A percentile compares a stretch with the other conserved stretches of the same genome.
Evolutionary conservation across 805 yeast species (phyloP).

Genomic region (Lachancea fermentati): DNA sequence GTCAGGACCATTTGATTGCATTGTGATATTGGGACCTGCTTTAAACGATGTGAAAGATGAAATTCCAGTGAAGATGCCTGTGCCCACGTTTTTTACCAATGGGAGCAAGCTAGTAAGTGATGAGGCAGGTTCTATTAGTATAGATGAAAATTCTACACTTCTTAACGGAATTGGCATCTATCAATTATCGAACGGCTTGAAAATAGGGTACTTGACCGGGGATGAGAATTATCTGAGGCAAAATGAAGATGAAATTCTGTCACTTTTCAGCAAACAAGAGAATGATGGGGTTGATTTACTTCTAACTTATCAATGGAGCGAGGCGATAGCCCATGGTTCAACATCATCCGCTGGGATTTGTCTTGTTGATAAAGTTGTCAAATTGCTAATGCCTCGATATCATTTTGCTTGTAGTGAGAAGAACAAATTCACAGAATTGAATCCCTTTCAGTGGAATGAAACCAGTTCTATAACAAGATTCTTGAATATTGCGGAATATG

Average conservation of each 20-base stretch:
- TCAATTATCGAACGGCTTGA: constrained; percentile 41
- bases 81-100: constrained; percentile 21
- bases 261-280: constrained; percentile 12
- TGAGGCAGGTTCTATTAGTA: constrained; percentile 9
- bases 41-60: constrained; percentile 10
- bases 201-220: constrained; percentile 42
- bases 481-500: constrained; percentile 58
- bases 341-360: constrained; percentile 41
- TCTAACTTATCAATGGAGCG: constrained; percentile 58
- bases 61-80: neutral
- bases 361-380: constrained; percentile 43
- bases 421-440: constrained; percentile 48
- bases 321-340: constrained; percentile 41
- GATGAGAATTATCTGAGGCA: constrained; percentile 12
- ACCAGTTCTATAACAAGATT: constrained; percentile 48
- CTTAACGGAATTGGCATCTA: constrained; percentile 35
- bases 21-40: constrained; percentile 48
- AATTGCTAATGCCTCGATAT: constrained; percentile 51
- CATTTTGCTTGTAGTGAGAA: constrained; percentile 46
- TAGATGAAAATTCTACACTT: constrained; percentile 24
- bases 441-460: constrained; percentile 52
- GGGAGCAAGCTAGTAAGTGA: constrained; percentile 15
- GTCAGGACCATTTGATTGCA: constrained; percentile 62
- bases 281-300: constrained; percentile 46
- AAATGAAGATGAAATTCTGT: constrained; percentile 24